Evolutionary conservation across 192 early-diverging fungal species (phyloP), one percentile per base, ranked within the genome.

Genomic region (Borealophlyctis nickersoniae): DNA sequence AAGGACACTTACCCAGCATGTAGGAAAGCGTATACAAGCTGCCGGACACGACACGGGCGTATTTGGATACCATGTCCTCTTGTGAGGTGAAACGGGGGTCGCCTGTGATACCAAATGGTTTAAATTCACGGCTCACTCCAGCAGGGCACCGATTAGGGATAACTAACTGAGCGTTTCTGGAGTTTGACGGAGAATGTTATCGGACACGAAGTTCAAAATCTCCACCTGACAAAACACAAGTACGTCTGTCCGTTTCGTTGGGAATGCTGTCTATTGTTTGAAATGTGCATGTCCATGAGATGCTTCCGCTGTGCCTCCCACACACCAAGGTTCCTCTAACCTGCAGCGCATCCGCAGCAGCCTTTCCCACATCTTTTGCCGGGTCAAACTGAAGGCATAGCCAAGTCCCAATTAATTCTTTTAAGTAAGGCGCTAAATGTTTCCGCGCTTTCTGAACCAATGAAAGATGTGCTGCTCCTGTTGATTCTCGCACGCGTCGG

Each of bases 381-480:
- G 85, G 85, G 71, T 98, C 96, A 72, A 91, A 97, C 55, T 78
- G 86, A 24, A 84, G 77, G 1, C 80, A 82, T 23, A 96, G 67
- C 96, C 96, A 98, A 2, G 89, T 74, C 0, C 87, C 91, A 64
- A 94, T 81, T 24, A 97, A 70, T 19, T 83, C 80, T 72, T 92
- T 95, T 19, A 98, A 71, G 49, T 88, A 70, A 0, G 90, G 85
- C 16, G 92, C 94, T 39, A 97, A 65, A 49, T 82, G 80, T 64
- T 90, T 93, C 50, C 86, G 82, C 7, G 80, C 70, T 56, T 84
- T 81, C n/a, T 65, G 69, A 1, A 89, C 85, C 13, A 98, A 60
- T 2, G 77, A 67, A 26, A 78, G 58, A 63, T 98, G 91, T n/a
- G 87, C 81, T 48, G 65, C 67, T n/a, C 80, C 77, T 13, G 89